Percentiles rank a stretch among this genome's conserved stretches.
phyloP scores from a whole-genome alignment of 805 yeast species.

The Candida saitoana region DNA sequence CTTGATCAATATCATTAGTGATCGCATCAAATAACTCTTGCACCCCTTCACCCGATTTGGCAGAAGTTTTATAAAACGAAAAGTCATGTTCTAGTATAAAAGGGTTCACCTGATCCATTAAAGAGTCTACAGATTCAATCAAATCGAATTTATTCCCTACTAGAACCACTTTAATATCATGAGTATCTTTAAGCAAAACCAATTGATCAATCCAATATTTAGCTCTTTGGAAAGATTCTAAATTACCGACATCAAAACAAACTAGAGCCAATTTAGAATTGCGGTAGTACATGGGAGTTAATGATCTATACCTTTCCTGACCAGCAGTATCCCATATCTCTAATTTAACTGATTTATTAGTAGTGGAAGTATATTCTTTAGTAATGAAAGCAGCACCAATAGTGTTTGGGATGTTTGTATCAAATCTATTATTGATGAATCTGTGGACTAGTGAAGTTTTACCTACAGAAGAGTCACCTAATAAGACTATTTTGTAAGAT shows the following conservation, averaged over 20 bases:
- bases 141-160: conserved; percentile 87
- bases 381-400: conserved; percentile 99
- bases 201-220: conserved; percentile 89
- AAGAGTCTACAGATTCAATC: conserved; percentile 16
- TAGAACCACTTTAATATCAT: conserved; percentile 36
- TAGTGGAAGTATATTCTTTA: conserved; percentile 44
- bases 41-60: conserved; percentile 67
- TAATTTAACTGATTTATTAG: conserved; percentile 47
- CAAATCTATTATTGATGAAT: conserved; percentile 68
- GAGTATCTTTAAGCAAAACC: conserved; percentile 17
- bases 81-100: conserved; percentile 12
- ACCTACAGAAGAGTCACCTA: conserved; percentile 59
- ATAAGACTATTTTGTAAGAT: conserved; percentile 36
- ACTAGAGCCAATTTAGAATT: conserved; percentile 71
- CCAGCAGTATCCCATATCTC: conserved; percentile 91
- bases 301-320: conserved; percentile 71
- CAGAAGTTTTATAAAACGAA: conserved; percentile 49
- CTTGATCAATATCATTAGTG: conserved; percentile 28
- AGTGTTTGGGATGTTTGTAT: conserved; percentile 79
- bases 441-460: conserved; percentile 76
- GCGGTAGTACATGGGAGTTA: conserved; percentile 81
- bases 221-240: conserved; percentile 59
- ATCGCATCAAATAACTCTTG: conserved; percentile 29
- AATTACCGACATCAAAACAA: conserved; percentile 73
- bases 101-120: background rate